Evolutionary conservation across 352 stramenopile species (phyloP).

Genomic region (Pythium plurisporium): DNA sequence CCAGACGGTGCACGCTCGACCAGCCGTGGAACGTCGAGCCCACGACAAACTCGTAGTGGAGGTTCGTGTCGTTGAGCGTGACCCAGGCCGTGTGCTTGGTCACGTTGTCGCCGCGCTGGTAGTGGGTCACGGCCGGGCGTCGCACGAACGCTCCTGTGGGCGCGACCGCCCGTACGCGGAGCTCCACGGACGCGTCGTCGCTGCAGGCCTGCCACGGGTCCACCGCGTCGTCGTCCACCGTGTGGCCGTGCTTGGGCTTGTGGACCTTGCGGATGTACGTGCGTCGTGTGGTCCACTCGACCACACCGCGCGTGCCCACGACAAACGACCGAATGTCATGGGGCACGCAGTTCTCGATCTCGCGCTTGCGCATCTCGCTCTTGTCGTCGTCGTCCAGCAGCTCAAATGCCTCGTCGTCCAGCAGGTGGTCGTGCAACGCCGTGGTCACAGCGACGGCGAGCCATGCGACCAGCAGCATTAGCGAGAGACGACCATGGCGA

Average conservation of each 20-base stretch:
- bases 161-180: conserved; percentile 45
- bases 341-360: conserved; percentile 83
- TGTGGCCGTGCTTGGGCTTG: conserved; percentile 35
- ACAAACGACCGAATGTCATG: conserved; percentile 74
- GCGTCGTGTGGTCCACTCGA: conserved; percentile 69
- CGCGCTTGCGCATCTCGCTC: conserved; percentile 66
- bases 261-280: conserved; percentile 71
- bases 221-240: conserved; percentile 21
- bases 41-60: conserved; percentile 65
- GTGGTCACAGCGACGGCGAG: conserved; percentile 1
- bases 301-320: conserved; percentile 40
- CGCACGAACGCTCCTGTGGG: conserved; percentile 31
- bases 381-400: conserved; percentile 45
- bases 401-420: conserved; percentile 33
- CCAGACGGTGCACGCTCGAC: conserved; percentile 61
- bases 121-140: conserved; percentile 53
- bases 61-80: conserved; percentile 23
- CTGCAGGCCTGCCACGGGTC: conserved; percentile 68
- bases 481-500: background rate
- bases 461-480: conserved; percentile 11
- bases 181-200: conserved; percentile 55
- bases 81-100: conserved; percentile 69
- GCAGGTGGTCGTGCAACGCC: conserved; percentile 29
- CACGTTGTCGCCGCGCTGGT: conserved; percentile 41
- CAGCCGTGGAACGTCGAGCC: conserved; percentile 76